Base-by-base conservation (phyloP, 768 basidiomycete species). In the Rhodotorula kratochvilovae region DNA sequence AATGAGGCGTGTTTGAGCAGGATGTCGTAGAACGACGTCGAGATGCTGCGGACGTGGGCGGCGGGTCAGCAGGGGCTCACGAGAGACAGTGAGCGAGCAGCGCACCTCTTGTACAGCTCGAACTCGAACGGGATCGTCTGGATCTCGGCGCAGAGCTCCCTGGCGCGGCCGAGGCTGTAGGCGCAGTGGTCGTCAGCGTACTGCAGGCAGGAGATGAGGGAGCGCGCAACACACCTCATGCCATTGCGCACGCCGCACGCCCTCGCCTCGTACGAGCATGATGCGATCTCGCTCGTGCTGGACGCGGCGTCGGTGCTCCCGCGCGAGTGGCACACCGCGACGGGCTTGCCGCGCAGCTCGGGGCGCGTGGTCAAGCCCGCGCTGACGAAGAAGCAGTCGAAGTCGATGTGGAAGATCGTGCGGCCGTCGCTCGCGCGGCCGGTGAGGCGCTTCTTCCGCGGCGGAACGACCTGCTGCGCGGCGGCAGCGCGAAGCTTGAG, bases 321-420 rank as follows among this genome's bases (percentile, higher is more conserved):
- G 0, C 88, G 88, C 77, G 93, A 92, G 81, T 99, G 96, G 77
- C 96, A 99, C 1, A 99, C 96, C 0, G 95, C 93, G 16, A 89
- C 88, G 0, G 96, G 91, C 79, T 90, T 91, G 2, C 93, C 92
- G 63, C 86, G 86, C 56, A 96, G 81, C 69, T 95, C 85, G 0
- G 92, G 91, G 3, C 92, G 84, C 67, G 84, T 86, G 4, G 90
- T 83, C 16, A 76, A 36, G 0, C 92, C 91, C n/a, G 89, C 95
- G 2, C 90, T 88, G 19, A 97, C 94, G 78, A 99, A 99, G 83
- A 97, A 98, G 73, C 89, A 92, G 77, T 99, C 96, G 74, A 98
- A 97, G 29, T 83, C 81, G 36, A 83, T 81, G 69, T 81, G 82
- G 5, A 83, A 84, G 45, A 83, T 83, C 53, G 84, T 84, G 58